Evolutionary conservation across 768 basidiomycete species (phyloP).

Genomic region (Serendipita sp.): DNA sequence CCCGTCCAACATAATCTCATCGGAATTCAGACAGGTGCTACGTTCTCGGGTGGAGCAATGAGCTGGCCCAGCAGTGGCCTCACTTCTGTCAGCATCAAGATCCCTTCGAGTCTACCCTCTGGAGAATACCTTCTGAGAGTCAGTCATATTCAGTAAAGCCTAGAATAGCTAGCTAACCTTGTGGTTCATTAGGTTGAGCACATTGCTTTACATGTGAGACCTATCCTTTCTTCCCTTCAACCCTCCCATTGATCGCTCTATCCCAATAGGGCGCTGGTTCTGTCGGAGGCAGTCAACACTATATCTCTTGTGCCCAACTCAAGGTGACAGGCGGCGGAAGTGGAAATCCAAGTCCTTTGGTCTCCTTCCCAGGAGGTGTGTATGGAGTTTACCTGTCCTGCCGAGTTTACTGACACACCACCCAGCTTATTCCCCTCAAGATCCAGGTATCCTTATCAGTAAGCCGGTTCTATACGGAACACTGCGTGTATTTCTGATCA

Average conservation of each 20-base stretch:
- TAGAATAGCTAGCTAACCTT: no score
- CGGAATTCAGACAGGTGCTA: neutral
- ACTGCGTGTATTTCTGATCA: neutral
- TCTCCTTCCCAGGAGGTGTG: conserved; percentile 6
- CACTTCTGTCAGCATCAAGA: conserved; percentile 5
- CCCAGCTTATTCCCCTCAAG: neutral
- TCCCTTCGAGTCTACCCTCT: conserved; percentile 6
- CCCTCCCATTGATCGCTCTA: neutral
- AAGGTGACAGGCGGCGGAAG: conserved; percentile 4
- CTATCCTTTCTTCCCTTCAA: neutral
- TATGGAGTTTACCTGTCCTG: neutral
- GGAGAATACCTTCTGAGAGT: conserved; percentile 9
- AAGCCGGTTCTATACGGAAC: neutral
- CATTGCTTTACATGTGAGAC: neutral
- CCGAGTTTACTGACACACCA: neutral
- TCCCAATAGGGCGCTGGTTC: neutral
- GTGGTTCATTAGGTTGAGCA: no score
- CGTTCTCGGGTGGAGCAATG: neutral
- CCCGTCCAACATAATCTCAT: no score
- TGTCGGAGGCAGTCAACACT: conserved; percentile 1
- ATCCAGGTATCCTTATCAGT: conserved; percentile 6
- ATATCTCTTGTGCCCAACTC: conserved; percentile 6
- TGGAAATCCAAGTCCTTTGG: conserved; percentile 6
- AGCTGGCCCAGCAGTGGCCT: neutral
- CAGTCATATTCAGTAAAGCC: neutral